Percentiles rank a stretch among this genome's conserved stretches.
Conservation (phyloP, 1,284 basidiomycete genomes). For the Salmacisia buchloeana region DNA sequence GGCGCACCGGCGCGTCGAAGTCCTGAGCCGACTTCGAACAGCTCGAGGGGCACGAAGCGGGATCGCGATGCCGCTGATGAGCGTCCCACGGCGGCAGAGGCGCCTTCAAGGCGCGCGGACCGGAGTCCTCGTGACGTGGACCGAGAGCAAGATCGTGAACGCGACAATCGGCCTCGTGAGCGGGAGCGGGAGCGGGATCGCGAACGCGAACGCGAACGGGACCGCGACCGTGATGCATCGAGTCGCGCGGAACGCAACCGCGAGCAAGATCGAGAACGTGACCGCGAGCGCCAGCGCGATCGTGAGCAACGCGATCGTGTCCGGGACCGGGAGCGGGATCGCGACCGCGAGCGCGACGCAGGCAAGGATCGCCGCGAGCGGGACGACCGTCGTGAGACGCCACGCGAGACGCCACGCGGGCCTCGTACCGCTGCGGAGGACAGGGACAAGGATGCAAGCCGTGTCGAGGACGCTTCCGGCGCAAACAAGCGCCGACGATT, state of each 20-base stretch:
- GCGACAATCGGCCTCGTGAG: neutral
- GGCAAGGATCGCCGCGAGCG: too few species aligned
- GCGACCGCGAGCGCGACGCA: too few species aligned
- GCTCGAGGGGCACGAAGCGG: neutral
- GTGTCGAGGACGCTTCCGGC: too few species aligned
- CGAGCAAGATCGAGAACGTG: constrained; percentile 11
- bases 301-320: neutral
- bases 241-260: neutral
- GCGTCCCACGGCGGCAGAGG: neutral
- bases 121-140: neutral
- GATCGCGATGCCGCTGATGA: neutral
- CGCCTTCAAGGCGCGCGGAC: neutral
- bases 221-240: constrained; percentile 6
- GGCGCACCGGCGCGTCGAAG: neutral
- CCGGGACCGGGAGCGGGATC: constrained; percentile 11
- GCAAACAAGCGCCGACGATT: too few species aligned
- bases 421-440: too few species aligned
- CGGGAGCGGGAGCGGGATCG: neutral
- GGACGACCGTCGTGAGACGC: too few species aligned
- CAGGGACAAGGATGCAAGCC: too few species aligned
- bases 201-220: constrained; percentile 4
- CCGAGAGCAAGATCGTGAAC: neutral
- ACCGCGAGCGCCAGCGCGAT: neutral
- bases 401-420: too few species aligned
- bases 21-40: neutral